Base-by-base conservation (phyloP, 2,329 filamentous ascomycete genomes). In the Chalaropsis thielavioides region DNA sequence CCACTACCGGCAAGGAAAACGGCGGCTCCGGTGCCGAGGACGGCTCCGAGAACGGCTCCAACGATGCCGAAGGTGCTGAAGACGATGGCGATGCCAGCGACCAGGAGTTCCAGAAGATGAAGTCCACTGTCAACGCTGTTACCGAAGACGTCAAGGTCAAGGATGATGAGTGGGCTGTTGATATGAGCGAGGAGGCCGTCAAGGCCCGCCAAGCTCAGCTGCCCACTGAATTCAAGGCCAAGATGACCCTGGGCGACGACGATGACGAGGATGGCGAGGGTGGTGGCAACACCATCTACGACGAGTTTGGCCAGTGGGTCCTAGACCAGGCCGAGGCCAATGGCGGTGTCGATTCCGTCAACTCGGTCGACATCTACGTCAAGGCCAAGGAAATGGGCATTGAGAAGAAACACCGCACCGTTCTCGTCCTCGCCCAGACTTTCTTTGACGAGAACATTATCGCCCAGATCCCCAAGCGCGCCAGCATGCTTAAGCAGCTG, bases 311-410 rank as follows among this genome's bases (percentile, higher is more conserved):
- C 73, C 89, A 87, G 77, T 99, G 94, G 94, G 89, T 99, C 72
- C 82, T 89, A 72, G 80, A 80, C 67, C 81, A 92, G 73, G 85
- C 86, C 66, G 81, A 84, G 67, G 82, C 84, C 69, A 86, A 88
- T 76, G 89, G 88, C 68, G 81, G 85, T 71, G 81, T 96, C 71
- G 81, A 85, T 77, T 86, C 91, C 67, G 83, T 99, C 69, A 86
- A 90, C 73, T 92, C 95, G 72, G 82, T 97, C 69, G 87, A 92
- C 46, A 90, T 99, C 74, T 97, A 95, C 77, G 79, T 95, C 77
- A 97, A 99, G 82, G 92, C 92, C 69, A 94, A 95, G 79, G 94
- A 97, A 71, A 81, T 97, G 65, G 92, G 92, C 71, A 94, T 99
- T 69, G 92, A 96, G 78, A 76, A 77, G 77, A 99, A 97, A 84